Percentiles rank a stretch among this genome's conserved stretches.
Evolutionary conservation across 805 yeast genomes (phyloP).

Genomic region (Saccharomycopsis fodiens): DNA sequence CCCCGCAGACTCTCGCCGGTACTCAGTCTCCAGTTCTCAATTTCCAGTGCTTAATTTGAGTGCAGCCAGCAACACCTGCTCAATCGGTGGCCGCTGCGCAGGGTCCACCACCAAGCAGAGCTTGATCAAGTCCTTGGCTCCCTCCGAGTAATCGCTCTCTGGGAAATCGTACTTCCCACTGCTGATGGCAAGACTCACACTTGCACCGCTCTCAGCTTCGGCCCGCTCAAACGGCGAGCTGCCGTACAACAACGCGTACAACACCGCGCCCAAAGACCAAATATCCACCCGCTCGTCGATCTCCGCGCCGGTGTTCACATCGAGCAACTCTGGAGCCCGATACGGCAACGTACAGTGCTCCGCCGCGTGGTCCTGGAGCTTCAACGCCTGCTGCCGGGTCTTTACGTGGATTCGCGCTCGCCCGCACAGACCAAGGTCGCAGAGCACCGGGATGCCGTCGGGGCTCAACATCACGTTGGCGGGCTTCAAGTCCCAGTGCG

Average conservation of each 20-base stretch:
- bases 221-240: conserved; percentile 83
- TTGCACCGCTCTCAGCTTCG: conserved; percentile 77
- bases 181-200: conserved; percentile 64
- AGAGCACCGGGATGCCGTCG: conserved; percentile 69
- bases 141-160: conserved; percentile 38
- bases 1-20: no score
- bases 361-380: conserved; percentile 72
- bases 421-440: conserved; percentile 78
- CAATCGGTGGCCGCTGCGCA: conserved; percentile 52
- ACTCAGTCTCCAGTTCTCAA: no score
- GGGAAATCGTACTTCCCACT: conserved; percentile 49
- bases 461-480: conserved; percentile 77
- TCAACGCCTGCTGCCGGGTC: conserved; percentile 62
- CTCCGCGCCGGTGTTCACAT: conserved; percentile 57
- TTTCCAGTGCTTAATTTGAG: no score
- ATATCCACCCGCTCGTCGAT: conserved; percentile 75
- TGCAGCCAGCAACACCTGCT: conserved; percentile 45
- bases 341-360: conserved; percentile 83
- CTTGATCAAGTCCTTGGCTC: conserved; percentile 46
- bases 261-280: conserved; percentile 86
- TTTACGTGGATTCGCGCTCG: conserved; percentile 48
- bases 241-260: conserved; percentile 71
- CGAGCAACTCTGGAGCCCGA: conserved; percentile 85
- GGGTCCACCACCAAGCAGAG: conserved; percentile 61
- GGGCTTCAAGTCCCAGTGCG: conserved; percentile 85